phyloP scores from a whole-genome alignment of 108 stramenopile genomes.

The Seminavis robusta region DNA sequence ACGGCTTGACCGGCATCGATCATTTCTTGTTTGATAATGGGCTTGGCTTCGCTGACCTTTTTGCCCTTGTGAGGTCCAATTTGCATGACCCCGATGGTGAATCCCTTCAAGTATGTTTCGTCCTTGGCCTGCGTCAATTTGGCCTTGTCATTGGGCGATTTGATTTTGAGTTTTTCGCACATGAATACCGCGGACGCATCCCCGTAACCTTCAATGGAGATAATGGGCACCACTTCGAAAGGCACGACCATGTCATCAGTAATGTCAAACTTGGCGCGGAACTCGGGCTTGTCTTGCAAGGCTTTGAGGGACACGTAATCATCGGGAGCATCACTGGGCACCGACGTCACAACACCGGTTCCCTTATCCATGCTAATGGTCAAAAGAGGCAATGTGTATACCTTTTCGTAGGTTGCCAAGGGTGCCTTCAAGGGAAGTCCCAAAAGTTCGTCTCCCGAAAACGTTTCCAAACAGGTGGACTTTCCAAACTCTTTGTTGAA shows the following conservation, averaged over 20 bases:
- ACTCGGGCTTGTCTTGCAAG: conserved; percentile 92
- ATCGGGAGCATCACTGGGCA: conserved; percentile 98
- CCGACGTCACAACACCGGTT: conserved; percentile 97
- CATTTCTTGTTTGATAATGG: conserved; percentile 88
- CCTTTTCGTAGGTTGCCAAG: conserved; percentile 88
- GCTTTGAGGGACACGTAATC: conserved; percentile 95
- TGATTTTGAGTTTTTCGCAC: conserved; percentile 96
- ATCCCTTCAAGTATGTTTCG: conserved; percentile 96
- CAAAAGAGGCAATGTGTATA: conserved; percentile 95
- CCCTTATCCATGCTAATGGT: conserved; percentile 98
- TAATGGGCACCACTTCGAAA: conserved; percentile 96
- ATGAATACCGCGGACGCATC: conserved; percentile 85
- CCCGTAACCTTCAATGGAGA: conserved; percentile 96
- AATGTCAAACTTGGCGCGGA: conserved; percentile 94
- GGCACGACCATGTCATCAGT: conserved; percentile 92
- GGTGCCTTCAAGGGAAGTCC: conserved; percentile 93
- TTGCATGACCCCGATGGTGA: conserved; percentile 94
- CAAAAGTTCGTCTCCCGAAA: conserved; percentile 88
- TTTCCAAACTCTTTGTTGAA: conserved; percentile 85
- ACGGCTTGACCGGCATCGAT: conserved; percentile 89
- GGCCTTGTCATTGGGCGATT: conserved; percentile 89
- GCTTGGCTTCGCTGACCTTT: conserved; percentile 96
- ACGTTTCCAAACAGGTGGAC: conserved; percentile 74
- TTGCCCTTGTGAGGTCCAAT: conserved; percentile 86
- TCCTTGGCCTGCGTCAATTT: conserved; percentile 94